These are phyloP conservation scores for Vitis rupestris DNA, from an alignment of 164 flowering plant genomes.

Conservation along the genomic window DNA sequence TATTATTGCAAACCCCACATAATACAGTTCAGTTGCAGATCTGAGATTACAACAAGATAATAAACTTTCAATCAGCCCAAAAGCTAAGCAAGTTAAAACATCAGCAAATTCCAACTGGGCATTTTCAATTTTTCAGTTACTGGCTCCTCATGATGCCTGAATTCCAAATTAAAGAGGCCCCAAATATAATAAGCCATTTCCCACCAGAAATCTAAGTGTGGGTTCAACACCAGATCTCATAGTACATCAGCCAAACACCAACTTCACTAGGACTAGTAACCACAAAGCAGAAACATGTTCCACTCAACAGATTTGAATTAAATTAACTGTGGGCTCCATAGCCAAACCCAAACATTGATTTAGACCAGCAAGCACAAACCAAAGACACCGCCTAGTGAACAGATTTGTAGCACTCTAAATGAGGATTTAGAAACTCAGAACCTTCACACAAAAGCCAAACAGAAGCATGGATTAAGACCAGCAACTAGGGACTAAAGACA, in stretches of 20 bases:
- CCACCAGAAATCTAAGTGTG: background rate
- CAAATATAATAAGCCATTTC: background rate
- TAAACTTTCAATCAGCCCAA: constrained; percentile 5
- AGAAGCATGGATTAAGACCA: too few species aligned
- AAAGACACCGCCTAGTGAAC: too few species aligned
- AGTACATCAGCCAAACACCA: constrained; percentile 5
- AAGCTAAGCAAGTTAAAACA: background rate
- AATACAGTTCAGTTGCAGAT: too few species aligned
- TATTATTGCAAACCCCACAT: too few species aligned
- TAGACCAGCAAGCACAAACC: too few species aligned
- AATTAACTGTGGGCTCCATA: too few species aligned
- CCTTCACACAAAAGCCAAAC: too few species aligned
- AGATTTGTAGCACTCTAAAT: too few species aligned
- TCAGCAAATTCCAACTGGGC: background rate
- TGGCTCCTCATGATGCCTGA: background rate
- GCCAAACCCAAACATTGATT: too few species aligned
- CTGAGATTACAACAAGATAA: too few species aligned
- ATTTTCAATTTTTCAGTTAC: constrained; percentile 1
- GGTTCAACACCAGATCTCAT: background rate
- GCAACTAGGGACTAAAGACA: too few species aligned
- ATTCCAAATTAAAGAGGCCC: constrained; percentile 7
- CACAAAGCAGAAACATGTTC: background rate
- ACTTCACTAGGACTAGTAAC: constrained; percentile 6
- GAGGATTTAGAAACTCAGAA: too few species aligned
- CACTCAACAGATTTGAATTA: background rate